Evolutionary conservation across 1,284 basidiomycete genomes (phyloP).

Genomic region (Puccinia coronata): DNA sequence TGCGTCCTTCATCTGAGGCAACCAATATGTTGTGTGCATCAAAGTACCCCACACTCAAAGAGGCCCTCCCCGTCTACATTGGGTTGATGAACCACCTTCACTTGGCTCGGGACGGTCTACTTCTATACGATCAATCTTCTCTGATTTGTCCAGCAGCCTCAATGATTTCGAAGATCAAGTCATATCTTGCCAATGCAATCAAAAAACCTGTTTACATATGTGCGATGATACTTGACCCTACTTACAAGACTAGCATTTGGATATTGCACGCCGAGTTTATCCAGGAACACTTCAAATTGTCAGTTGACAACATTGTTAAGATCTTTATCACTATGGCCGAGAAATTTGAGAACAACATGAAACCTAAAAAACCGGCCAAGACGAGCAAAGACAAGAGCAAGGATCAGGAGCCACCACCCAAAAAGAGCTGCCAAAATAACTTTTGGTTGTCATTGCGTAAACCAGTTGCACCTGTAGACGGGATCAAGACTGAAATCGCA

Average conservation of each 20-base stretch:
- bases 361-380: too few relatives aligned
- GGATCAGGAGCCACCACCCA: too few relatives aligned
- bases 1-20: background rate
- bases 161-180: background rate
- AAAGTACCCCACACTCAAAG: background rate
- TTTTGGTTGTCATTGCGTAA: too few relatives aligned
- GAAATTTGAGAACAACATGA: too few relatives aligned
- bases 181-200: background rate
- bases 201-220: background rate
- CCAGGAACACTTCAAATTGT: background rate
- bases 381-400: too few relatives aligned
- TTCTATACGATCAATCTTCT: background rate
- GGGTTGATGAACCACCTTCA: background rate
- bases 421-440: too few relatives aligned
- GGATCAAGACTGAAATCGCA: background rate
- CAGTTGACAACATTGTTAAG: too few relatives aligned
- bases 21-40: background rate
- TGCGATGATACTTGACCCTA: background rate
- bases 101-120: background rate
- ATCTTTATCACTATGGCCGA: too few relatives aligned
- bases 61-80: background rate
- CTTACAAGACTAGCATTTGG: background rate
- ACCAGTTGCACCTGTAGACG: background rate
- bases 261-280: background rate
- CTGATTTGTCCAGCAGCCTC: background rate